A percentile compares a stretch with the other conserved stretches of the same genome.
These are phyloP conservation scores for Diaporthe destruens DNA, from an alignment of 2,329 filamentous ascomycete genomes.

Conservation along the genomic window DNA sequence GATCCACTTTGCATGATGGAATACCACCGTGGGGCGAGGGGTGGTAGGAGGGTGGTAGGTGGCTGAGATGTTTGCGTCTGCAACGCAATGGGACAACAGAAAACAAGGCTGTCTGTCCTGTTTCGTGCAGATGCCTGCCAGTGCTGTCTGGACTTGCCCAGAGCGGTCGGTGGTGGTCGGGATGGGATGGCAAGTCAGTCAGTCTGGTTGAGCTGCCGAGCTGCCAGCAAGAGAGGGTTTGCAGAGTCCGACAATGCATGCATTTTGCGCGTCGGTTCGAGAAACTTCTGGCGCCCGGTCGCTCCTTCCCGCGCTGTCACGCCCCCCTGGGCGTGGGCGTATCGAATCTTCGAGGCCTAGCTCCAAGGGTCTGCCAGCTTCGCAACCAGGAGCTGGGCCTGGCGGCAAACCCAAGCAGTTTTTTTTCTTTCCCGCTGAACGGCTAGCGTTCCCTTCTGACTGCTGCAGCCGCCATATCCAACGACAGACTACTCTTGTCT, in stretches of 20 bases:
- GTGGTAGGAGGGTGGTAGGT: neutral
- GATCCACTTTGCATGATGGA: conserved; percentile 3
- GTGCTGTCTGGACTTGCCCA: neutral
- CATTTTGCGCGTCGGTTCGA: conserved; percentile 1
- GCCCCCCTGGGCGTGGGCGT: neutral
- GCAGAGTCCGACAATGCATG: neutral
- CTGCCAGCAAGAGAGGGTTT: neutral
- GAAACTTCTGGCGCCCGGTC: conserved; percentile 26
- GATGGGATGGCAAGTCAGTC: neutral
- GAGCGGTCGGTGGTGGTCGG: neutral
- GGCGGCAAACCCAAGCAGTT: conserved; percentile 23
- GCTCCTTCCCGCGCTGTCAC: neutral
- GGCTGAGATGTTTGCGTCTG: conserved; percentile 31
- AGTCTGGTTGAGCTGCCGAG: neutral
- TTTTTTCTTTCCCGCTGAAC: conserved; percentile 21
- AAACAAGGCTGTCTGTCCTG: conserved; percentile 24
- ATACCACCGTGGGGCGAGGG: neutral
- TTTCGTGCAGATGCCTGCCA: neutral
- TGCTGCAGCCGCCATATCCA: conserved; percentile 30
- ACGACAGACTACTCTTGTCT: neutral
- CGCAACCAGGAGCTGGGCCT: conserved; percentile 13
- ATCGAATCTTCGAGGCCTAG: conserved; percentile 12
- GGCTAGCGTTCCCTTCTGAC: neutral
- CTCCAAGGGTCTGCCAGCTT: conserved; percentile 27
- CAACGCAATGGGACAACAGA: neutral